These are phyloP conservation scores for Hypoxylon cercidicola DNA, from an alignment of 495 filamentous ascomycete genomes.

Conservation along the genomic window DNA sequence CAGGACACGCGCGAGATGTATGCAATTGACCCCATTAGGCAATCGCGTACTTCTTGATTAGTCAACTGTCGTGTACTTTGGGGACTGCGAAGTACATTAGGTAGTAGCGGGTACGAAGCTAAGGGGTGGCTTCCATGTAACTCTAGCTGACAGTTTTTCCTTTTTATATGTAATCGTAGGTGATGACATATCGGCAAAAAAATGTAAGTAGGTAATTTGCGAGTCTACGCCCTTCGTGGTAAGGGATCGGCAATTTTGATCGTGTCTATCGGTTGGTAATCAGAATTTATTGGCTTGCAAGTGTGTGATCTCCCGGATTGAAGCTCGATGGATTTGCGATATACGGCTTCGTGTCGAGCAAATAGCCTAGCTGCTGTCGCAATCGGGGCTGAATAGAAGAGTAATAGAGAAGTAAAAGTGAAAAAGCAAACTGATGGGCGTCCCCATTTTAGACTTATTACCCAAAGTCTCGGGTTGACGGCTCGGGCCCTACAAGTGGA, in stretches of 20 bases:
- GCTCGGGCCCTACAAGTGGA: conserved; percentile 28
- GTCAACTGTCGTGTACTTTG: conserved; percentile 20
- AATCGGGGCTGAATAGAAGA: background rate
- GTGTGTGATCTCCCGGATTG: too few species aligned
- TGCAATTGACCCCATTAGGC: conserved; percentile 29
- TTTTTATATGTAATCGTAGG: conserved; percentile 21
- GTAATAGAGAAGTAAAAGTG: background rate
- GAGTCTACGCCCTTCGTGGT: conserved; percentile 7
- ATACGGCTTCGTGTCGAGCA: too few species aligned
- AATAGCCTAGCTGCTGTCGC: too few species aligned
- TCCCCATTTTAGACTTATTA: conserved; percentile 2
- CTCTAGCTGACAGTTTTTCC: background rate
- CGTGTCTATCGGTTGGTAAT: background rate
- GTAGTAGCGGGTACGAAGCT: background rate
- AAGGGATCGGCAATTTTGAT: conserved; percentile 17
- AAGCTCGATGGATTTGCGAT: too few species aligned
- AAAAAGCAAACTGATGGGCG: conserved; percentile 13
- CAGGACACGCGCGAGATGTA: conserved; percentile 30
- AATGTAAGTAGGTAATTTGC: conserved; percentile 21
- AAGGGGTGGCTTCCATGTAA: background rate
- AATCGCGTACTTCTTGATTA: conserved; percentile 22
- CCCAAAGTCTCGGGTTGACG: conserved; percentile 8
- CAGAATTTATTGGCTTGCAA: background rate
- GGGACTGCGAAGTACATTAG: conserved; percentile 3
- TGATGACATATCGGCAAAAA: conserved; percentile 26